A percentile compares a stretch with the other conserved stretches of the same genome.
Evolutionary conservation across 2,329 filamentous ascomycete genomes (phyloP).

Genomic region (Fusarium sp.): DNA sequence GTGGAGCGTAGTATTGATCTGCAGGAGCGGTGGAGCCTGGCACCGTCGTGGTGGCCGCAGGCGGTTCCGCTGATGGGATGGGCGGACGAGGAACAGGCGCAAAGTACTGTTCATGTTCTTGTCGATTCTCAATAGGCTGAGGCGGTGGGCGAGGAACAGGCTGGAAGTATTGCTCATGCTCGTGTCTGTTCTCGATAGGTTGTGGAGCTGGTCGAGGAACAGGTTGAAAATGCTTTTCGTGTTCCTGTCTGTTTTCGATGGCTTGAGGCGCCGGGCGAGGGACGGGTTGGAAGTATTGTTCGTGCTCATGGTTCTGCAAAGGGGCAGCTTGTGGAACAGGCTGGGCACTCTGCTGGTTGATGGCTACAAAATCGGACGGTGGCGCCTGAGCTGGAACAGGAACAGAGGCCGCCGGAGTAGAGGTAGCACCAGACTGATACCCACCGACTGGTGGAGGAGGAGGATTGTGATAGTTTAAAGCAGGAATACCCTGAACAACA

Average conservation of each 20-base stretch:
- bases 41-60: not conserved
- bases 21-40: rapidly evolving
- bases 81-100: not conserved
- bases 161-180: not conserved
- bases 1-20: not conserved
- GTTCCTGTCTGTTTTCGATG: not conserved
- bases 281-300: not conserved
- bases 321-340: not conserved
- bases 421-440: not conserved
- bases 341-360: not conserved
- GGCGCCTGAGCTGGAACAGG: not conserved
- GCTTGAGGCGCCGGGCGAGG: not conserved
- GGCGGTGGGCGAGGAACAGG: not conserved
- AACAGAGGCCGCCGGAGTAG: not conserved
- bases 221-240: not conserved
- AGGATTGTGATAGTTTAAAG: not conserved
- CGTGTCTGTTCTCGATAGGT: not conserved
- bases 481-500: not conserved
- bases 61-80: not conserved
- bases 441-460: not conserved
- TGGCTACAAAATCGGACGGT: not conserved
- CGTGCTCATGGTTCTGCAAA: not conserved
- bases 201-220: not conserved
- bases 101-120: not conserved
- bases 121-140: not conserved